Base-by-base conservation (phyloP, 1,284 basidiomycete genomes). In the Fomitopsis betulina region DNA sequence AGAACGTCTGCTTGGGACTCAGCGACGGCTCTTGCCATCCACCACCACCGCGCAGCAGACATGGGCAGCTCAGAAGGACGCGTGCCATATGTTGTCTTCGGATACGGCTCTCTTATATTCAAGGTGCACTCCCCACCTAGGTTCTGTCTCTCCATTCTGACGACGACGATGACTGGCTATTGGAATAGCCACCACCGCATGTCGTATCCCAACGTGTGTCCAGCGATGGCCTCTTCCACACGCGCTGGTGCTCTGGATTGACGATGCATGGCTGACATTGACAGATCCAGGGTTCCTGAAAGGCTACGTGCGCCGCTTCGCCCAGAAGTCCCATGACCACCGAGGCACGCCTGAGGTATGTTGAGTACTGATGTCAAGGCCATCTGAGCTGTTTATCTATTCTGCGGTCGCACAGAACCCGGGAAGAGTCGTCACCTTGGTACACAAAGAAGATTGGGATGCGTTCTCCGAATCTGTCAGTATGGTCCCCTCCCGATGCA, bases 301-400 rank as follows among this genome's bases (percentile, higher is more conserved):
- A 71, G 91, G 91, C 32, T 94, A 91, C 62, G 89, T 93, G 0
- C 83, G 93, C 2, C 78, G 93, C 32, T 96, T 96, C 67, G 91
- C 93, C 0, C 93, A 95, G 72, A 81, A 83, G 69, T 94, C 91
- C 54, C 90, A 91, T 72, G 93, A 96, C 66, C 93, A 96, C 72
- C 81, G 91, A 23, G 91, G 91, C 19, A 93, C 91, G 1, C 86
- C 85, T 2, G 85, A 91, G 77, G 90, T 89, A 55, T 50, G 71
- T 47, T 27, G 15, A 30, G 12, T 21, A 7, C 25, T 30, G 15
- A 5, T 4, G 19, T 23, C 4, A 13, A 10, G 3, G 19, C 2
- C 35, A 38, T 19, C 33, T 19, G n/a, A 51, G 35, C n/a, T 9
- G 47, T 42, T 15, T 38, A 43, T 23, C n/a, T 12, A 32, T 39